Evolutionary conservation across 2,329 filamentous ascomycete species (phyloP).

Genomic region (Uncinocarpus reesii): DNA sequence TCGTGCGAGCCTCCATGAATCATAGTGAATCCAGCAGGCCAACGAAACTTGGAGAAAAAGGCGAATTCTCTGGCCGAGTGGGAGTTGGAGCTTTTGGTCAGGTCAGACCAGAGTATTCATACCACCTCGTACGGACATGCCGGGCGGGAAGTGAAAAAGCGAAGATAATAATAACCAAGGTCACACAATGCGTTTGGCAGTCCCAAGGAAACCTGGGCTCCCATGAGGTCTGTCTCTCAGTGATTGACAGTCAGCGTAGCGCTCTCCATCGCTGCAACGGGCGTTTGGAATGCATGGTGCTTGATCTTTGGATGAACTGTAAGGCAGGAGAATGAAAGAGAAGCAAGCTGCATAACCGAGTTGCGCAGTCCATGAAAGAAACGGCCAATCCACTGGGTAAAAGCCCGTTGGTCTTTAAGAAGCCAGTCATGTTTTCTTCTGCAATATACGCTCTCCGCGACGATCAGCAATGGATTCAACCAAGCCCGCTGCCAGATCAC

Average conservation of each 20-base stretch:
- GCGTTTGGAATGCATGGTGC: too few species aligned
- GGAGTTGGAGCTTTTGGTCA: too few species aligned
- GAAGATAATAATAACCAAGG: not conserved
- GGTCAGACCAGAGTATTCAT: not conserved
- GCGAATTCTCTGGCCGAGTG: too few species aligned
- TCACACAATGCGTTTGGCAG: not conserved
- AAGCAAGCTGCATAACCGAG: not conserved
- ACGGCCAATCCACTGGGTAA: not conserved
- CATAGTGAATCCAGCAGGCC: not conserved
- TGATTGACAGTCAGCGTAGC: too few species aligned
- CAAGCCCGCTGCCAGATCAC: too few species aligned
- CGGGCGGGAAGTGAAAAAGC: not conserved
- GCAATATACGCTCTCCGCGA: too few species aligned
- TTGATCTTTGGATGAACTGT: too few species aligned
- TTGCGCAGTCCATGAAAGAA: slow-evolving; percentile 10
- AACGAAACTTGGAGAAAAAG: not conserved
- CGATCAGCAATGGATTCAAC: too few species aligned
- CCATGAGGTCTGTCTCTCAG: not conserved
- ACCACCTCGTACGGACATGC: not conserved
- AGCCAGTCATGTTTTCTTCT: too few species aligned
- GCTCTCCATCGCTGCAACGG: too few species aligned
- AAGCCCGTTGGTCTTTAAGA: too few species aligned
- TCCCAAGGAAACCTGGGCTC: not conserved
- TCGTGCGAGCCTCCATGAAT: slow-evolving; percentile 3
- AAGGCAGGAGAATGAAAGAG: not conserved